Base-by-base conservation (phyloP, 352 stramenopile species). In the Pythium pyrilobum region DNA sequence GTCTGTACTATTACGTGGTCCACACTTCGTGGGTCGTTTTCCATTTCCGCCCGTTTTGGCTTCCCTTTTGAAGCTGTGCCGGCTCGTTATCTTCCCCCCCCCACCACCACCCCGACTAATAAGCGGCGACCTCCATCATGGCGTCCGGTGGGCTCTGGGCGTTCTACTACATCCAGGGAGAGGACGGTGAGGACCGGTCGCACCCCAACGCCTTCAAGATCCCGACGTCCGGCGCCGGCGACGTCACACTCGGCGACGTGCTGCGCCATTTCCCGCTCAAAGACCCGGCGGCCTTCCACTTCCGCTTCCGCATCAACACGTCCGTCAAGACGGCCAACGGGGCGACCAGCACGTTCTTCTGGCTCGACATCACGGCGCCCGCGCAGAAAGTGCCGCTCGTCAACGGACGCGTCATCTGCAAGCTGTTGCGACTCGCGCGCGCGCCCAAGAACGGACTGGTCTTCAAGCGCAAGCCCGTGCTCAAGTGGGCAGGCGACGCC, bases 141-240 rank as follows among this genome's bases (percentile, higher is more conserved):
- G 65, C 66, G 62, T 40, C 64, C 41, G 46, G 43, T 18, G 72
- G 67, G 24, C 52, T 88, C 36, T 93, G 83, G 83, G 81, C 75
- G 42, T 93, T 93, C 67, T 93, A 93, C 76, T 90, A 90, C 61
- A 78, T 93, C 61, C 83, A 93, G 66, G 83, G 80, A 15, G 83
- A 93, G 62, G 83, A 93, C 48, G 83, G 83, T 15, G 83, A 93
- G 59, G 83, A 93, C 49, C 75, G 81, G 31, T 75, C 75, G 40
- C 83, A 93, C 58, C 83, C 83, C 29, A 93, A 93, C 48, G 83
- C 83, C 25, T 93, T 90, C 67, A 71, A 71, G 20, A 74, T 86
- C 49, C 74, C 71, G 5, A 41, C 72, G 37, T 18, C 63, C 27
- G 40, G 64, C 36, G 52, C 59, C 18, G 37, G 60, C 16, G 78